phyloP scores from a whole-genome alignment of 345 rosid genomes.

The Euphorbia tirucalli region DNA sequence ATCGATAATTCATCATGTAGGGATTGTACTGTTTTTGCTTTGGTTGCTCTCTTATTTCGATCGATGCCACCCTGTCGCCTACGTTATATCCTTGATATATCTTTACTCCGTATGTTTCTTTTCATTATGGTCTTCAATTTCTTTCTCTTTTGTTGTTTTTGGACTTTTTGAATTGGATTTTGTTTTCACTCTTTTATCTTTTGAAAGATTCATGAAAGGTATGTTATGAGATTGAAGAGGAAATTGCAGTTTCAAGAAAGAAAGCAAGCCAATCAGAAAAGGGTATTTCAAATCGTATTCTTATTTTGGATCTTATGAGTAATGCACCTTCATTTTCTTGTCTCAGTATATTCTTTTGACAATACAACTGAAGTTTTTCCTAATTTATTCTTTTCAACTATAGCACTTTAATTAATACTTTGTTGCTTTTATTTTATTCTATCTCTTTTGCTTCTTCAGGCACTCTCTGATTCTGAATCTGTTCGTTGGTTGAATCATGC shows the following conservation, averaged over 20 bases:
- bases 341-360: not conserved
- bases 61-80: slow-evolving; percentile 50
- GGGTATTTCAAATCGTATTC: slow-evolving; percentile 43
- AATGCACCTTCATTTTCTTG: not conserved
- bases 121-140: not conserved
- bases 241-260: slow-evolving; percentile 62
- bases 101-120: slow-evolving; percentile 57
- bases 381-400: not conserved
- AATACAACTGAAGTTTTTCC: too few relatives aligned
- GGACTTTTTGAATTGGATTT: not conserved
- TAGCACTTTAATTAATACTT: not conserved
- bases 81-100: slow-evolving; percentile 57
- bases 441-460: slow-evolving; percentile 38
- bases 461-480: slow-evolving; percentile 78
- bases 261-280: slow-evolving; percentile 63
- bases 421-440: not conserved
- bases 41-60: slow-evolving; percentile 63
- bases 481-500: slow-evolving; percentile 92
- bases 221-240: slow-evolving; percentile 53
- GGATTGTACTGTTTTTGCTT: slow-evolving; percentile 54
- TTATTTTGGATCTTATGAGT: not conserved
- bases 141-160: not conserved
- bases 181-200: not conserved
- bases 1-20: slow-evolving; percentile 71
- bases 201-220: slow-evolving; percentile 68